phyloP scores from a whole-genome alignment of 2,329 filamentous ascomycete genomes.

The Aschersonia sp. region DNA sequence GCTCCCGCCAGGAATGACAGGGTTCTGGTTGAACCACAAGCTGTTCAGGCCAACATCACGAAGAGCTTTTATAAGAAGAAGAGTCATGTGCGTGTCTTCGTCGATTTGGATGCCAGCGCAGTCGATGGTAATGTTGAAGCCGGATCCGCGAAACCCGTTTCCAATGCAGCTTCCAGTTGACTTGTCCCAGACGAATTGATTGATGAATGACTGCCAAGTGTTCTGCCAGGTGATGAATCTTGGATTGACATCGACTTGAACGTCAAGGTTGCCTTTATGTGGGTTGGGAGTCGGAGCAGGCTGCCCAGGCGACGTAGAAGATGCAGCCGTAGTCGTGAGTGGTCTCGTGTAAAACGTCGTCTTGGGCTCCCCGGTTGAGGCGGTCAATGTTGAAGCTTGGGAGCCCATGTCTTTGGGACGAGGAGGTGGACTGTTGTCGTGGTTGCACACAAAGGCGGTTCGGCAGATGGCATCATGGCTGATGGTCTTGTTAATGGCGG shows the following conservation, averaged over 20 bases:
- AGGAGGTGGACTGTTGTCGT: constrained; percentile 16
- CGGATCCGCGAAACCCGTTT: constrained; percentile 17
- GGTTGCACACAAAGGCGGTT: constrained; percentile 27
- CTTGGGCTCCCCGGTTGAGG: constrained; percentile 15
- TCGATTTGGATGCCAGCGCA: constrained; percentile 22
- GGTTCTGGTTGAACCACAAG: constrained; percentile 25
- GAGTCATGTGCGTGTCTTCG: constrained; percentile 23
- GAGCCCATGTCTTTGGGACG: constrained; percentile 20
- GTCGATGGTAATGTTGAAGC: constrained; percentile 21
- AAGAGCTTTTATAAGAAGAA: constrained; percentile 23
- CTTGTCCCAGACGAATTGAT: constrained; percentile 25
- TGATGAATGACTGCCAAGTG: constrained; percentile 23
- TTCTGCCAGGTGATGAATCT: constrained; percentile 25
- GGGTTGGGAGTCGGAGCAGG: constrained; percentile 17
- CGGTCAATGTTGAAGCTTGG: constrained; percentile 18
- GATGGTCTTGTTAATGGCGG: constrained; percentile 22
- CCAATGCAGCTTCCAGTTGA: constrained; percentile 18
- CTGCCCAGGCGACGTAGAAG: constrained; percentile 10
- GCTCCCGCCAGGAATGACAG: constrained; percentile 17
- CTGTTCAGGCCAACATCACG: constrained; percentile 22
- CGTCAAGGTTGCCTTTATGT: constrained; percentile 14
- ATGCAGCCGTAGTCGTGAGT: constrained; percentile 11
- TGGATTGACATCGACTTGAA: constrained; percentile 19
- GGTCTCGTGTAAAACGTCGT: constrained; percentile 17
- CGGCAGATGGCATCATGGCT: constrained; percentile 22